Evolutionary conservation across 2,329 filamentous ascomycete genomes (phyloP).

Genomic region (Pseudovirgaria hyperparasitica): DNA sequence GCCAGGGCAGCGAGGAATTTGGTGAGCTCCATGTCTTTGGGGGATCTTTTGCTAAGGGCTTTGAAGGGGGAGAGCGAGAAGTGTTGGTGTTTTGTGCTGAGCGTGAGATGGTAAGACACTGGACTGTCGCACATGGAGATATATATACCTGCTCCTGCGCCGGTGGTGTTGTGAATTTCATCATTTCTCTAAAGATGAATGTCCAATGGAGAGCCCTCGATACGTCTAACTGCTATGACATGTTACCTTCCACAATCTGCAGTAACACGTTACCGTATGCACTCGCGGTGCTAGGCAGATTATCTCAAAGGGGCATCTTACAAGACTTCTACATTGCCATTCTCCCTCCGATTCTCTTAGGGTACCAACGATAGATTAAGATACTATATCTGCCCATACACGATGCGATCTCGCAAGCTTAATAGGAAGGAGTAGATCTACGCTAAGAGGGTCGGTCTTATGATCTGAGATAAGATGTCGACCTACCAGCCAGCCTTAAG

Average conservation of each 20-base stretch:
- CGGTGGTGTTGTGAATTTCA: conserved; percentile 3
- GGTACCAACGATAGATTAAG: conserved; percentile 5
- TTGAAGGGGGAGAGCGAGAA: conserved; percentile 13
- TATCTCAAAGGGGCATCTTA: conserved; percentile 5
- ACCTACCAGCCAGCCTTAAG: no score
- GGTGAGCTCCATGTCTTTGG: conserved; percentile 27
- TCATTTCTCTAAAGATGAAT: conserved; percentile 3
- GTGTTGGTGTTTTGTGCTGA: conserved; percentile 10
- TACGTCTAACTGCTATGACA: conserved; percentile 4
- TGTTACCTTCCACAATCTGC: conserved; percentile 12
- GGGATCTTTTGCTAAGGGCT: no score
- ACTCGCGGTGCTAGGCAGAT: conserved; percentile 6
- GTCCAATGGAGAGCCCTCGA: conserved; percentile 4
- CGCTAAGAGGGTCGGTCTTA: no score
- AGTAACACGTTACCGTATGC: conserved; percentile 4
- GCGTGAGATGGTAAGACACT: conserved; percentile 11
- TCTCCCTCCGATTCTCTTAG: conserved; percentile 7
- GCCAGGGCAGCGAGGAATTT: conserved; percentile 27
- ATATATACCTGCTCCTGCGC: conserved; percentile 10
- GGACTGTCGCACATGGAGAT: conserved; percentile 5
- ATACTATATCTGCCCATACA: conserved; percentile 6
- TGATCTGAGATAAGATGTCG: no score
- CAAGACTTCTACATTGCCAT: conserved; percentile 2
- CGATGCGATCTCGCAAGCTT: conserved; percentile 4
- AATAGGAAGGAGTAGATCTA: conserved; percentile 16